Evolutionary conservation across 176 grass and related monocot species (phyloP).

Genomic region (Cenchrus fungigraminus): DNA sequence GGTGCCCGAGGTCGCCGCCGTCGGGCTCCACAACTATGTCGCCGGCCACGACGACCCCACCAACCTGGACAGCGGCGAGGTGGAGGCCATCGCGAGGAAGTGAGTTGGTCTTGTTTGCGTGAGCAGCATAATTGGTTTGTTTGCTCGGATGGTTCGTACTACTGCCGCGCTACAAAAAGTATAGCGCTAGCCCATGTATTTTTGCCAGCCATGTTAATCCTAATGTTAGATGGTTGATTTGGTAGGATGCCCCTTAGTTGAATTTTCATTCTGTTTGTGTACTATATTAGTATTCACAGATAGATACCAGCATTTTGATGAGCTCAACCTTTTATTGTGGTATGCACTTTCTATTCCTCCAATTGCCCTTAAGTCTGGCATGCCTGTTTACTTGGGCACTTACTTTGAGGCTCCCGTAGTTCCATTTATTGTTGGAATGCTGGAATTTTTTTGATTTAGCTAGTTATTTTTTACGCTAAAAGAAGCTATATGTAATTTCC

Average conservation of each 20-base stretch:
- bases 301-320: not conserved
- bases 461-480: constrained; percentile 24
- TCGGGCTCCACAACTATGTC: constrained; percentile 84
- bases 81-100: constrained; percentile 77
- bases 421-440: not conserved
- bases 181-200: not conserved
- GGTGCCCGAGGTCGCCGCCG: constrained; percentile 79
- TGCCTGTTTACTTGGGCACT: not conserved
- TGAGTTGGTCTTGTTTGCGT: constrained; percentile 39
- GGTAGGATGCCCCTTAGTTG: not conserved
- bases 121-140: not conserved
- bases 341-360: not conserved
- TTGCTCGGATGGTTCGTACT: not conserved
- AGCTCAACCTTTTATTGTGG: constrained; percentile 19
- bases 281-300: not conserved
- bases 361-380: not conserved
- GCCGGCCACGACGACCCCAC: constrained; percentile 70
- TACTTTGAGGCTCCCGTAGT: not conserved
- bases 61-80: constrained; percentile 60
- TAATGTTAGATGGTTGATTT: not conserved
- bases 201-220: not conserved
- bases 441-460: not conserved
- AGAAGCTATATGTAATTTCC: constrained; percentile 3
- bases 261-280: not conserved
- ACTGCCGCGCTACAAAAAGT: not conserved